Percentiles rank a stretch among this genome's conserved stretches.
Conservation (phyloP, 2,329 filamentous ascomycete species). For the Apiospora phragmitis region DNA sequence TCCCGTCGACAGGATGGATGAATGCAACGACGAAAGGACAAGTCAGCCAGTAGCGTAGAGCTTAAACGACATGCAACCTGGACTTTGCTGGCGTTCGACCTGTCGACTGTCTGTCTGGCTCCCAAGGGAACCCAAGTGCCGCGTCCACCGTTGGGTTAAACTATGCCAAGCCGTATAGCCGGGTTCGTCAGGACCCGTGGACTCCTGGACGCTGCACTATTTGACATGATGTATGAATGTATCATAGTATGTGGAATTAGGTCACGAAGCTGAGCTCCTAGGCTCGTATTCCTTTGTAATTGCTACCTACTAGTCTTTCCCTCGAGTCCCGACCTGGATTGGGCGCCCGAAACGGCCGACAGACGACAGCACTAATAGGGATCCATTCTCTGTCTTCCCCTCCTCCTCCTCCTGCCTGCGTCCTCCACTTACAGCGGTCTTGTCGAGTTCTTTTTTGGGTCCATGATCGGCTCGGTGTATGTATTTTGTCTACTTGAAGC, state of each 20-base stretch:
- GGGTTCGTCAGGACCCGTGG: neutral
- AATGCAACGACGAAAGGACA: neutral
- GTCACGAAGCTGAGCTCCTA: neutral
- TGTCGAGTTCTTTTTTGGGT: neutral
- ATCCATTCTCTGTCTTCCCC: neutral
- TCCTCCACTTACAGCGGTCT: neutral
- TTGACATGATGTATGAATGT: neutral
- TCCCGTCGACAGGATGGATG: neutral
- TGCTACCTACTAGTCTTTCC: neutral
- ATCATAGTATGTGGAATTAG: neutral
- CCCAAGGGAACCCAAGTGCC: neutral
- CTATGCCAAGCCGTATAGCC: slow-evolving; percentile 1
- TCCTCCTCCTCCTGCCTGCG: neutral
- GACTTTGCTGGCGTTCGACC: neutral
- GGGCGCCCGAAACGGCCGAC: neutral
- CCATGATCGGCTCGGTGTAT: neutral
- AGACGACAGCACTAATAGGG: neutral
- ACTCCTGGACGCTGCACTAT: neutral
- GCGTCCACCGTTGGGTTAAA: neutral
- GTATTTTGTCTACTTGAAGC: neutral
- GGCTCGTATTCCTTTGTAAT: neutral
- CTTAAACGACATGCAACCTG: neutral
- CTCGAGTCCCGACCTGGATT: neutral
- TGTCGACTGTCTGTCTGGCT: neutral
- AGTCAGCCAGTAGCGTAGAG: neutral